Evolutionary conservation across 2,329 filamentous ascomycete genomes (phyloP).

Genomic region (Acephala macrosclerotiorum): DNA sequence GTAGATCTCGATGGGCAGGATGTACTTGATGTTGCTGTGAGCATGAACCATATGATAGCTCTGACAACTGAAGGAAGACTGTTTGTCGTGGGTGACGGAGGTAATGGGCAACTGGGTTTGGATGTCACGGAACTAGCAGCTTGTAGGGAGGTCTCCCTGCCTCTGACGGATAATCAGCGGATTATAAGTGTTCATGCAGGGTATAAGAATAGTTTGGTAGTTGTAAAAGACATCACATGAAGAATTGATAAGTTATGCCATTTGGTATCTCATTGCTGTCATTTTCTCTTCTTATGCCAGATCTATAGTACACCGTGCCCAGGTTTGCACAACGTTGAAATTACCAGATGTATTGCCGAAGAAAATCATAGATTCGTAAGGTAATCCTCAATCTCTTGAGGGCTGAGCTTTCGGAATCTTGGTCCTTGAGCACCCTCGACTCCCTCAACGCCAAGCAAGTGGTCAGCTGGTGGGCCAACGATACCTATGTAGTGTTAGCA

Average conservation of each 20-base stretch:
- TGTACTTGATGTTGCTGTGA: slow-evolving; percentile 63
- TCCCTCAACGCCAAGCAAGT: slow-evolving; percentile 89
- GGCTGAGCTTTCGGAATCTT: slow-evolving; percentile 91
- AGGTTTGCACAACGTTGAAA: slow-evolving; percentile 34
- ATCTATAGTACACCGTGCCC: slow-evolving; percentile 48
- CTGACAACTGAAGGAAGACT: slow-evolving; percentile 57
- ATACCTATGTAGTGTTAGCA: slow-evolving; percentile 69
- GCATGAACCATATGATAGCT: slow-evolving; percentile 64
- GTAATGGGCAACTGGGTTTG: slow-evolving; percentile 66
- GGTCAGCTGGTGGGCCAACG: slow-evolving; percentile 91
- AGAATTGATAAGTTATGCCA: slow-evolving; percentile 1
- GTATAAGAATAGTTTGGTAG: slow-evolving; percentile 44
- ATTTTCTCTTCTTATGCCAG: slow-evolving; percentile 42
- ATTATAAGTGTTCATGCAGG: slow-evolving; percentile 40
- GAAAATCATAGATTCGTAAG: slow-evolving; percentile 84
- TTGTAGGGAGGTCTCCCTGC: slow-evolving; percentile 39
- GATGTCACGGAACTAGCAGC: slow-evolving; percentile 29
- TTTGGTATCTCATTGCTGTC: slow-evolving; percentile 42
- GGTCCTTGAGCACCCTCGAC: slow-evolving; percentile 86
- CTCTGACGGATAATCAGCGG: slow-evolving; percentile 31
- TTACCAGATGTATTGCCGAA: slow-evolving; percentile 32
- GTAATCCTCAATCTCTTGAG: slow-evolving; percentile 99
- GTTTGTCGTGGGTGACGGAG: slow-evolving; percentile 63
- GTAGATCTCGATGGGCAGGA: slow-evolving; percentile 54
- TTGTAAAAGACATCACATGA: slow-evolving; percentile 33